Evolutionary conservation across 106 monocot genomes (phyloP).

Genomic region (Iris macrosiphon): DNA sequence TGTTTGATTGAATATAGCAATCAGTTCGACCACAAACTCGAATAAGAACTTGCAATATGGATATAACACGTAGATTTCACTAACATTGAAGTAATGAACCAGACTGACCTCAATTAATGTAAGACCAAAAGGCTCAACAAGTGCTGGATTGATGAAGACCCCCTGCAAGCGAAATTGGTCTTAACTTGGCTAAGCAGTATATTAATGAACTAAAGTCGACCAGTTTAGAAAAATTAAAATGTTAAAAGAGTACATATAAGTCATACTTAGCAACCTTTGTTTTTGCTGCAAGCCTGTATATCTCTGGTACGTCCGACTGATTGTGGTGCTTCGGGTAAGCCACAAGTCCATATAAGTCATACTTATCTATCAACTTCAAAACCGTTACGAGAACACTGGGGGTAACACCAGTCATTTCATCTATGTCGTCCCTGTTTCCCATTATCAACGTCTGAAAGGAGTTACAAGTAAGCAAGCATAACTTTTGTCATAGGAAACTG

Average conservation of each 20-base stretch:
- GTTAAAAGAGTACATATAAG: no score
- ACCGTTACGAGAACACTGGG: slow-evolving; percentile 79
- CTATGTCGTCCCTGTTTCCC: slow-evolving; percentile 98
- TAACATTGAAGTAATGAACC: background rate
- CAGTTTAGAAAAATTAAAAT: background rate
- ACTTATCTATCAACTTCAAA: slow-evolving; percentile 91
- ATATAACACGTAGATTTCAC: background rate
- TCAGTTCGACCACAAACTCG: no score
- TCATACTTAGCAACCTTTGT: slow-evolving; percentile 50
- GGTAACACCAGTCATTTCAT: slow-evolving; percentile 73
- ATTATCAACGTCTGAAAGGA: slow-evolving; percentile 80
- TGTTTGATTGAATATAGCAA: background rate
- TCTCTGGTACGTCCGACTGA: slow-evolving; percentile 86
- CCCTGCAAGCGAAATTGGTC: slow-evolving; percentile 38
- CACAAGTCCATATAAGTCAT: slow-evolving; percentile 89
- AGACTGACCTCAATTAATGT: slow-evolving; percentile 75
- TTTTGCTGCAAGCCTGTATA: slow-evolving; percentile 85
- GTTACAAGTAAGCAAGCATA: background rate
- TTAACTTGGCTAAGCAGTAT: background rate
- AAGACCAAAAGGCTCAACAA: slow-evolving; percentile 94
- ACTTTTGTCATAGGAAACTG: background rate
- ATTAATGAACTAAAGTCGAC: background rate
- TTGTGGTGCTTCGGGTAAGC: slow-evolving; percentile 91
- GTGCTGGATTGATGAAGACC: slow-evolving; percentile 94
- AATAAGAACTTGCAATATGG: no score